phyloP scores from a whole-genome alignment of 805 yeast species.

The Yamadazyma insecticola region DNA sequence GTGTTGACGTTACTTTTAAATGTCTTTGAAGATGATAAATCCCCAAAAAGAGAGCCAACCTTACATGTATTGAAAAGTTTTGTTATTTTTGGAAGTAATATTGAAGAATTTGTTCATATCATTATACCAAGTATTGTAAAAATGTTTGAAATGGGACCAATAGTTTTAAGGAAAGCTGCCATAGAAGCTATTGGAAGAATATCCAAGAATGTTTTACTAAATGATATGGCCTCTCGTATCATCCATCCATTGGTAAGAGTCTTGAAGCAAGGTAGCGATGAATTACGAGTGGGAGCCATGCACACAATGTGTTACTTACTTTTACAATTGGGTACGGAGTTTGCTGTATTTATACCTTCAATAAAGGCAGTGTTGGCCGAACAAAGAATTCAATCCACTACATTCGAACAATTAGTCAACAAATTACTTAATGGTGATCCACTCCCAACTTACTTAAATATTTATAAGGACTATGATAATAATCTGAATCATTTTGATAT shows the following conservation, averaged over 20 bases:
- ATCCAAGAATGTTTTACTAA: conserved; percentile 64
- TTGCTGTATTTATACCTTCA: conserved; percentile 79
- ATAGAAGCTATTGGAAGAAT: conserved; percentile 80
- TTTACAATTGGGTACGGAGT: conserved; percentile 79
- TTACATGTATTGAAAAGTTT: conserved; percentile 75
- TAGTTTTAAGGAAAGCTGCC: conserved; percentile 63
- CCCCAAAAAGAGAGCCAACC: conserved; percentile 57
- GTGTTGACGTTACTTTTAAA: conserved; percentile 72
- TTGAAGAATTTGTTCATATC: conserved; percentile 85
- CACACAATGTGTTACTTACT: conserved; percentile 75
- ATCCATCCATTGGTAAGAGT: conserved; percentile 82
- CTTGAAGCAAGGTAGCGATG: conserved; percentile 48
- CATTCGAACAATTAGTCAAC: conserved; percentile 76
- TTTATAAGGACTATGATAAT: conserved; percentile 56
- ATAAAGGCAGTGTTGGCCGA: conserved; percentile 62
- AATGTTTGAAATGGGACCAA: conserved; percentile 68
- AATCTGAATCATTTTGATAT: conserved; percentile 42
- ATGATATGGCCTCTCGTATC: conserved; percentile 87
- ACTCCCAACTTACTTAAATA: conserved; percentile 67
- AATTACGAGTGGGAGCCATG: conserved; percentile 60
- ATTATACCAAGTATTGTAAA: conserved; percentile 82
- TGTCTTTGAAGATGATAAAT: conserved; percentile 68
- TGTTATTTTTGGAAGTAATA: conserved; percentile 79
- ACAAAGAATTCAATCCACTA: conserved; percentile 62
- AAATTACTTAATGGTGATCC: conserved; percentile 82